A percentile compares a stretch with the other conserved stretches of the same genome.
These are phyloP conservation scores for Cercospora citrullina DNA, from an alignment of 2,329 filamentous ascomycete genomes.

Conservation along the genomic window DNA sequence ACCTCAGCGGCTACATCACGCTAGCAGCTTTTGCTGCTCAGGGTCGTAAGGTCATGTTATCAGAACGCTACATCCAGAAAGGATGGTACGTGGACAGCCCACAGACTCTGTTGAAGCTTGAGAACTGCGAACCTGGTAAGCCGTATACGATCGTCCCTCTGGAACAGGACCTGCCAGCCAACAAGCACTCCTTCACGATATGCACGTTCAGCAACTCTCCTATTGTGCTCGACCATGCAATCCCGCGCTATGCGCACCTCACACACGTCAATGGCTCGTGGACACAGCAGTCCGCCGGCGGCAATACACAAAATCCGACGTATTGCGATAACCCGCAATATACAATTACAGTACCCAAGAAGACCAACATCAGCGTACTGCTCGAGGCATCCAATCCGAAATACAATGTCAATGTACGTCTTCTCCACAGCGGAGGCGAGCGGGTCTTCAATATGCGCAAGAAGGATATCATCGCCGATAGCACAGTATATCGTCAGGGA, in stretches of 20 bases:
- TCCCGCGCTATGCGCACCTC: constrained; percentile 59
- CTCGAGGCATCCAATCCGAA: constrained; percentile 67
- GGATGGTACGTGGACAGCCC: constrained; percentile 92
- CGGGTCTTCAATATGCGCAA: constrained; percentile 68
- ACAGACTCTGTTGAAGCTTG: constrained; percentile 80
- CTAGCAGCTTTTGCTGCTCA: constrained; percentile 74
- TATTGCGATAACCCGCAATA: constrained; percentile 92
- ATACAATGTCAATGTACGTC: constrained; percentile 77
- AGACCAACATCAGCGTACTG: constrained; percentile 68
- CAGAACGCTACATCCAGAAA: constrained; percentile 68
- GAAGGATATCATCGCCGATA: constrained; percentile 77
- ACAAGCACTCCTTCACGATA: constrained; percentile 80
- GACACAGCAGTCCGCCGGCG: constrained; percentile 78
- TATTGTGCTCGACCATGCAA: constrained; percentile 63
- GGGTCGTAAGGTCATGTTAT: constrained; percentile 72
- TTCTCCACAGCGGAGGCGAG: constrained; percentile 74
- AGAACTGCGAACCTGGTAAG: constrained; percentile 56
- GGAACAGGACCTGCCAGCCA: constrained; percentile 73
- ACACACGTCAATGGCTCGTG: constrained; percentile 66
- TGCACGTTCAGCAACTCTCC: constrained; percentile 72
- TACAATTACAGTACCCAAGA: constrained; percentile 58
- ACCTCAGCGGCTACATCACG: constrained; percentile 73
- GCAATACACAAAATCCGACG: constrained; percentile 71
- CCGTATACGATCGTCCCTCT: constrained; percentile 68
- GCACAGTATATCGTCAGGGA: constrained; percentile 83